Conservation (phyloP, 176 grass and related monocot genomes). For the Paspalum vaginatum region DNA sequence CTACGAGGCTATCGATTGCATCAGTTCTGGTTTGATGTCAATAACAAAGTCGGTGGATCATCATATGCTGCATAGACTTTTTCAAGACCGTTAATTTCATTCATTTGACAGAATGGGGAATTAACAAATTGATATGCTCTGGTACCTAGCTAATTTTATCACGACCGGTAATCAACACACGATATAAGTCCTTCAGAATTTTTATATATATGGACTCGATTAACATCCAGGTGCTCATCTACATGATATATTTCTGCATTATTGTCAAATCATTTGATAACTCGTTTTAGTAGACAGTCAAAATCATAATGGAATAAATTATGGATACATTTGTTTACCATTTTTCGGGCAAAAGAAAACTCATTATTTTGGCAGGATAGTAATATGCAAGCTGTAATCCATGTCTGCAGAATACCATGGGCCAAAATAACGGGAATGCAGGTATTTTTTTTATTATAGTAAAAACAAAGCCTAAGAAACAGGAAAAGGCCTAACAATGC, state of each 20-base stretch:
- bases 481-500: neutral
- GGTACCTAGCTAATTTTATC: conserved; percentile 11
- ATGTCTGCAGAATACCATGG: neutral
- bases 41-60: conserved; percentile 1
- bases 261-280: neutral
- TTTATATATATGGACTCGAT: neutral
- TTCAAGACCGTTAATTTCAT: neutral
- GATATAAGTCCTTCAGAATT: neutral
- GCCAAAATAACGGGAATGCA: neutral
- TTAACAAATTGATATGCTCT: neutral
- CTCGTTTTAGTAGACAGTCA: neutral
- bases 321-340: neutral
- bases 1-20: neutral
- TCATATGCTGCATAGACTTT: neutral
- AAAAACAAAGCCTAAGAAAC: neutral
- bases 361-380: neutral
- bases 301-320: neutral
- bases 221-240: neutral
- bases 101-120: conserved; percentile 19
- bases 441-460: neutral
- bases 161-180: neutral
- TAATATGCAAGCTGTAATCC: neutral
- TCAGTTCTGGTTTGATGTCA: neutral
- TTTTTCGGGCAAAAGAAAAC: neutral
- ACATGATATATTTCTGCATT: neutral